Evolutionary conservation across 495 filamentous ascomycete species (phyloP).

Genomic region (Oleoguttula mirabilis): DNA sequence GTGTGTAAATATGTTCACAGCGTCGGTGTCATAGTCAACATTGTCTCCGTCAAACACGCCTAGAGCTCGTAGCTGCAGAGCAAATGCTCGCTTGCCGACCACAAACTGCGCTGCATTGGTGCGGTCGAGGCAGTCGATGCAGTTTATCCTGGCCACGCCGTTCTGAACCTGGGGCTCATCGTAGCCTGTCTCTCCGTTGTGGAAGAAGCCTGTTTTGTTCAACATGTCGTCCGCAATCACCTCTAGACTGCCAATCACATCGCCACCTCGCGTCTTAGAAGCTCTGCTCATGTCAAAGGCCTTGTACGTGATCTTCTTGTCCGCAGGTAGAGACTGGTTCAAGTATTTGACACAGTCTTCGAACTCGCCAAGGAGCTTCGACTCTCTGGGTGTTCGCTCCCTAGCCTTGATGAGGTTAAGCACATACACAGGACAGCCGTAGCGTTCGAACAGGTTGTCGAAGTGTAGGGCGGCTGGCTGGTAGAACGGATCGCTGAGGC

Average conservation of each 20-base stretch:
- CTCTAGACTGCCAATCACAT: slow-evolving; percentile 88
- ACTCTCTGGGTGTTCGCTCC: slow-evolving; percentile 85
- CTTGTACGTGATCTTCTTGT: slow-evolving; percentile 79
- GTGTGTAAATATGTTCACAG: slow-evolving; percentile 87
- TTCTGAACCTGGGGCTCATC: slow-evolving; percentile 66
- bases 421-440: slow-evolving; percentile 81
- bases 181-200: slow-evolving; percentile 62
- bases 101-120: slow-evolving; percentile 98
- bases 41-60: slow-evolving; percentile 69
- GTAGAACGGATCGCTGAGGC: slow-evolving; percentile 91
- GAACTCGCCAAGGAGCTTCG: slow-evolving; percentile 79
- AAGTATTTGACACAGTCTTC: slow-evolving; percentile 81
- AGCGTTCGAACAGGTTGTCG: slow-evolving; percentile 87
- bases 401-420: slow-evolving; percentile 88
- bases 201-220: slow-evolving; percentile 80
- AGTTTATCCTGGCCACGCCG: slow-evolving; percentile 88
- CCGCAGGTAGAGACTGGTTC: slow-evolving; percentile 80
- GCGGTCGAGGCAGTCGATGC: slow-evolving; percentile 91
- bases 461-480: slow-evolving; percentile 93
- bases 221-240: slow-evolving; percentile 77
- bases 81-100: slow-evolving; percentile 88
- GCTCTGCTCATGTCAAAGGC: slow-evolving; percentile 98
- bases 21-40: slow-evolving; percentile 88
- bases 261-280: slow-evolving; percentile 83
- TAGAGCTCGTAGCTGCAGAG: slow-evolving; percentile 83